Evolutionary conservation across 2,329 filamentous ascomycete species (phyloP).

Genomic region (Fusarium poae): DNA sequence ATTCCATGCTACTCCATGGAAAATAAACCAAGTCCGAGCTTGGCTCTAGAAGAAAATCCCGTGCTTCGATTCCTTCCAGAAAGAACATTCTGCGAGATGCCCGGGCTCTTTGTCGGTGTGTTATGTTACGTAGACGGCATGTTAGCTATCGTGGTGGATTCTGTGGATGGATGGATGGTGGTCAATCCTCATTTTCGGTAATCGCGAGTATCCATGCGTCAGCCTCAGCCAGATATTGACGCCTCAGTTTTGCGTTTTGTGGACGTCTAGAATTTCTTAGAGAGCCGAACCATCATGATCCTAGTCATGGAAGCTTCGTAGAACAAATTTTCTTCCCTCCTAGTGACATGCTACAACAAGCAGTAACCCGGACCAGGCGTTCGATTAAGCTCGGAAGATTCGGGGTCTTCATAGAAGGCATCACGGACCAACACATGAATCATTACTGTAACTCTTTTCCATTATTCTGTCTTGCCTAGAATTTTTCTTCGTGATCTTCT

Average conservation of each 20-base stretch:
- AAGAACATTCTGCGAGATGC: constrained; percentile 28
- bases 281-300: background rate
- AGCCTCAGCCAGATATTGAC: constrained; percentile 29
- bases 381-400: constrained; percentile 20
- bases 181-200: constrained; percentile 32
- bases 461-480: background rate
- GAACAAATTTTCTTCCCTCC: constrained; percentile 15
- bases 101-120: constrained; percentile 34
- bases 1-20: constrained; percentile 5
- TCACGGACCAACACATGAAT: constrained; percentile 28
- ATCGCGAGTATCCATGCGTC: constrained; percentile 32
- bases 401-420: constrained; percentile 12
- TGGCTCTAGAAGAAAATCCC: constrained; percentile 39
- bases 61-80: constrained; percentile 33
- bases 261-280: background rate
- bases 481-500: constrained; percentile 1
- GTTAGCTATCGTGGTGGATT: background rate
- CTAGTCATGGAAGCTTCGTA: constrained; percentile 7
- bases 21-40: constrained; percentile 31
- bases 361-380: constrained; percentile 8
- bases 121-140: background rate
- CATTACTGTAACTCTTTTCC: background rate
- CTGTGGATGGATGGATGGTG: constrained; percentile 15
- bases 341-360: background rate
- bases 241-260: constrained; percentile 23